These are phyloP conservation scores for Moesziomyces parantarcticus DNA, from an alignment of 1,284 basidiomycete species.

Conservation along the genomic window DNA sequence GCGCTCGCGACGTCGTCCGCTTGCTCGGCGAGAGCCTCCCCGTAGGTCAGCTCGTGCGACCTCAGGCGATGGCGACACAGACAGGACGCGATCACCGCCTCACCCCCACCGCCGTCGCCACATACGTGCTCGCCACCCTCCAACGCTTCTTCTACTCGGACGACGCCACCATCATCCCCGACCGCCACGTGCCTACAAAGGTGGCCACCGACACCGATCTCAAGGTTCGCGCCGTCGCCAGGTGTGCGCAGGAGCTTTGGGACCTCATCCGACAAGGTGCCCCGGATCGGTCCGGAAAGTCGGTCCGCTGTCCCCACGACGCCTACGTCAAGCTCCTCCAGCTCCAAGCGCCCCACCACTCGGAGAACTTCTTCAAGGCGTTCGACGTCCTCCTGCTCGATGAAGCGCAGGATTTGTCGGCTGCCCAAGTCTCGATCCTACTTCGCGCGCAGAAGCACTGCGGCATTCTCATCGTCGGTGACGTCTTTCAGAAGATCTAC, in stretches of 20 bases:
- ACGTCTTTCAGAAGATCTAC: constrained; percentile 64
- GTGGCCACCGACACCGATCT: constrained; percentile 55
- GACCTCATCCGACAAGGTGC: constrained; percentile 44
- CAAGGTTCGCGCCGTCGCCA: constrained; percentile 33
- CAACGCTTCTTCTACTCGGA: constrained; percentile 60
- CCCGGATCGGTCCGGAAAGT: constrained; percentile 30
- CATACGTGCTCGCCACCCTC: constrained; percentile 56
- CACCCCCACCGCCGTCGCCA: constrained; percentile 55
- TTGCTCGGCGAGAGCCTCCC: constrained; percentile 48
- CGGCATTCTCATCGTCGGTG: constrained; percentile 61
- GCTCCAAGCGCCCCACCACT: constrained; percentile 43
- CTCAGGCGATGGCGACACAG: constrained; percentile 32
- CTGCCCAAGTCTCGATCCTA: constrained; percentile 57
- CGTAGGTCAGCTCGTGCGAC: constrained; percentile 32
- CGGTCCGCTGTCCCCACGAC: constrained; percentile 59
- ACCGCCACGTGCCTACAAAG: constrained; percentile 50
- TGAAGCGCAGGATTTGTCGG: constrained; percentile 63
- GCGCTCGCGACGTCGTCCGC: constrained; percentile 52
- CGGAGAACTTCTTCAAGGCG: constrained; percentile 44
- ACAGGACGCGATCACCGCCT: constrained; percentile 38
- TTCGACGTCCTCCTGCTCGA: constrained; percentile 60
- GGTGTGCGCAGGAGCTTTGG: constrained; percentile 53
- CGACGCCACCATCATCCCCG: constrained; percentile 39
- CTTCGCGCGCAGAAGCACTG: constrained; percentile 53
- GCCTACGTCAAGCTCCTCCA: constrained; percentile 64